Evolutionary conservation across 345 rosid genomes (phyloP).

Genomic region (Citrus cavaleriei): DNA sequence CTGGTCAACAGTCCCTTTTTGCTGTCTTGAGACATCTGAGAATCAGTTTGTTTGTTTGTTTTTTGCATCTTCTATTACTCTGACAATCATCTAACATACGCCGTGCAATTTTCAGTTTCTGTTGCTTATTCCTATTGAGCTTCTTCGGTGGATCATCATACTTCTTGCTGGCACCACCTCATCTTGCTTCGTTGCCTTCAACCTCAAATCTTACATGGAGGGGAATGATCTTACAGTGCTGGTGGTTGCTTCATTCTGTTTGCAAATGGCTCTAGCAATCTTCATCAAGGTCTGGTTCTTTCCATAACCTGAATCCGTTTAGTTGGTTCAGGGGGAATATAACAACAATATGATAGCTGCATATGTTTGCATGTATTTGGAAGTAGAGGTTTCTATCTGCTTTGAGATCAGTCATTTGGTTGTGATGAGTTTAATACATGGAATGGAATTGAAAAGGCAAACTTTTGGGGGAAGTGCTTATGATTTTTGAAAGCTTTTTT

Average conservation of each 20-base stretch:
- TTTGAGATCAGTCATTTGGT: constrained; percentile 1
- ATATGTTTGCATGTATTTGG: background rate
- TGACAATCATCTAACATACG: constrained; percentile 1
- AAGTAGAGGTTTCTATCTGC: constrained; percentile 11
- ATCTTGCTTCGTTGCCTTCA: constrained; percentile 65
- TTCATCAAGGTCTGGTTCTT: constrained; percentile 96
- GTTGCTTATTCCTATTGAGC: constrained; percentile 76
- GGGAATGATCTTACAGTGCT: constrained; percentile 49
- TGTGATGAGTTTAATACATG: constrained; percentile 10
- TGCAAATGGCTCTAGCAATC: constrained; percentile 82
- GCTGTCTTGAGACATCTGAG: background rate
- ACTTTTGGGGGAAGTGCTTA: constrained; percentile 4
- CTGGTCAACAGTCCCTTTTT: background rate
- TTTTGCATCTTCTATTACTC: background rate
- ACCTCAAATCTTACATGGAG: constrained; percentile 53
- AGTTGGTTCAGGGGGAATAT: background rate
- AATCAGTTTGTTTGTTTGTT: background rate
- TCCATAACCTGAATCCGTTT: constrained; percentile 32
- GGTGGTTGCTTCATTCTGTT: constrained; percentile 56
- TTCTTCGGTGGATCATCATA: constrained; percentile 78
- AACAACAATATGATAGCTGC: background rate
- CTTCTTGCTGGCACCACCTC: constrained; percentile 66
- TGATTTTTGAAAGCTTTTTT: background rate
- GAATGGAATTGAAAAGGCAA: background rate
- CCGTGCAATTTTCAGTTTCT: constrained; percentile 48